Conservation (phyloP, 1,284 basidiomycete species). For the Apiotrichum brassicae region DNA sequence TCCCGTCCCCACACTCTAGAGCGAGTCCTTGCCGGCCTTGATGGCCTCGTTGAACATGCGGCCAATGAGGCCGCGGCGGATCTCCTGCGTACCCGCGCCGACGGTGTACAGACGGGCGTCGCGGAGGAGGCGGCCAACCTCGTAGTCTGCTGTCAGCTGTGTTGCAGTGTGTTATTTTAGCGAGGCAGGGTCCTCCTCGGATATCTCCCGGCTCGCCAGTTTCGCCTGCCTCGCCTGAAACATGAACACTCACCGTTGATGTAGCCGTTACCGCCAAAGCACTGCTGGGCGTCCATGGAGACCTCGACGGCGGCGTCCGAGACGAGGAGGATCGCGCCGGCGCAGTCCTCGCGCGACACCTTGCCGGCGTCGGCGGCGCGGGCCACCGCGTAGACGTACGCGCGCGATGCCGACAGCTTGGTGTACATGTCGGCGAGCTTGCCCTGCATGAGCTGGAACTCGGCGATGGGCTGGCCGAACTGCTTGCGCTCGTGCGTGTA, state of each 20-base stretch:
- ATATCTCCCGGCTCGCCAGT: too few species aligned
- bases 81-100: slow-evolving; percentile 87
- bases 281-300: slow-evolving; percentile 84
- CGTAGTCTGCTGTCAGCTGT: slow-evolving; percentile 60
- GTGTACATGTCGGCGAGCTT: slow-evolving; percentile 83
- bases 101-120: slow-evolving; percentile 83
- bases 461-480: slow-evolving; percentile 78
- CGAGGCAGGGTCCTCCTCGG: too few species aligned
- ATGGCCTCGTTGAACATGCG: slow-evolving; percentile 70
- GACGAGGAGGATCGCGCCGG: slow-evolving; percentile 83
- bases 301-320: slow-evolving; percentile 86
- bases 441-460: slow-evolving; percentile 95
- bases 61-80: slow-evolving; percentile 81
- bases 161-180: too few species aligned
- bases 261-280: slow-evolving; percentile 85
- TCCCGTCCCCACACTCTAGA: slow-evolving; percentile 1
- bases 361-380: slow-evolving; percentile 76
- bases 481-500: slow-evolving; percentile 89
- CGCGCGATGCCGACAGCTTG: slow-evolving; percentile 75
- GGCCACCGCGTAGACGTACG: slow-evolving; percentile 90
- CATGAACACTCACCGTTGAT: slow-evolving; percentile 63
- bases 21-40: slow-evolving; percentile 18
- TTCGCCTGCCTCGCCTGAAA: too few species aligned
- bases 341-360: slow-evolving; percentile 83
- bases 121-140: slow-evolving; percentile 73